Percentiles rank a stretch among this genome's conserved stretches.
Evolutionary conservation across 2,329 filamentous ascomycete species (phyloP).

Genomic region (Bipolaris victoriae): DNA sequence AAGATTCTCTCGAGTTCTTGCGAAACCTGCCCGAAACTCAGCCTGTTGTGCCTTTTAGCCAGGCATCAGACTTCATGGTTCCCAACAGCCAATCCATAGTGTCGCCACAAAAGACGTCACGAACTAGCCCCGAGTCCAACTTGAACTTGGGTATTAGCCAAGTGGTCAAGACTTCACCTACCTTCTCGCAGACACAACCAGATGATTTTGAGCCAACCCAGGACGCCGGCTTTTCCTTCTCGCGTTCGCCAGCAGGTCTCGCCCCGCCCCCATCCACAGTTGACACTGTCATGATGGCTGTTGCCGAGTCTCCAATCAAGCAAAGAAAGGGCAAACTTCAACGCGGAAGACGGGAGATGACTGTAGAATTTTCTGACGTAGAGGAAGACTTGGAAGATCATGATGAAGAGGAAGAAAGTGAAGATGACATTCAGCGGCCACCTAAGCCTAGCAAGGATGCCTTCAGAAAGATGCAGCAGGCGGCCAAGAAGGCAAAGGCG

Average conservation of each 20-base stretch:
- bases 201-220: slow-evolving; percentile 80
- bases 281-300: slow-evolving; percentile 67
- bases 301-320: slow-evolving; percentile 69
- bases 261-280: slow-evolving; percentile 70
- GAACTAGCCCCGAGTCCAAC: slow-evolving; percentile 26
- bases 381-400: slow-evolving; percentile 48
- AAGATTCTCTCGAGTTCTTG: slow-evolving; percentile 60
- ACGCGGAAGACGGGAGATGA: slow-evolving; percentile 50
- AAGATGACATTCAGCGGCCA: slow-evolving; percentile 38
- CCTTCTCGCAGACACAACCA: slow-evolving; percentile 62
- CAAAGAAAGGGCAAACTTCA: slow-evolving; percentile 65
- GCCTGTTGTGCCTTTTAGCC: slow-evolving; percentile 61
- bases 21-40: slow-evolving; percentile 62
- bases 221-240: slow-evolving; percentile 76
- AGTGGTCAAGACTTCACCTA: slow-evolving; percentile 38
- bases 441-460: slow-evolving; percentile 57
- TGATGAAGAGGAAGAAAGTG: slow-evolving; percentile 30
- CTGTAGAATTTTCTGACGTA: slow-evolving; percentile 54
- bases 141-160: slow-evolving; percentile 47
- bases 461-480: slow-evolving; percentile 74
- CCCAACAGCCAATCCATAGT: slow-evolving; percentile 60
- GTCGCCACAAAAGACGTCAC: slow-evolving; percentile 35
- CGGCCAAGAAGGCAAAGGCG: slow-evolving; percentile 60
- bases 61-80: slow-evolving; percentile 64
- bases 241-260: slow-evolving; percentile 69